Percentiles rank a stretch among this genome's conserved stretches.
phyloP scores from a whole-genome alignment of 2,329 filamentous ascomycete species.

The Nothomitra cinnamomea region DNA sequence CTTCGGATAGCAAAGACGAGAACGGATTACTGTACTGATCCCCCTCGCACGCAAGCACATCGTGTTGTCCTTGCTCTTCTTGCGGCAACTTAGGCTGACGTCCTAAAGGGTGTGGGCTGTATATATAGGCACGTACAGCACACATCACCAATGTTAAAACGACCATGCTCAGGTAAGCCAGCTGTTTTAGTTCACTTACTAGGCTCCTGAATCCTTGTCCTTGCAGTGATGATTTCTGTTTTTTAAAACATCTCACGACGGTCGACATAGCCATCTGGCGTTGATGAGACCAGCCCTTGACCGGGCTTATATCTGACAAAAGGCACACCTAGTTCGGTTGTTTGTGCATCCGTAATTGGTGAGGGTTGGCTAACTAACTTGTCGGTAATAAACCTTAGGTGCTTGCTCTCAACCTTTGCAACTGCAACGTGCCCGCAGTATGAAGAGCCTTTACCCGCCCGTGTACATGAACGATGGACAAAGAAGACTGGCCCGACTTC shows the following conservation, averaged over 20 bases:
- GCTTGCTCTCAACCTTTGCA: too few relatives aligned
- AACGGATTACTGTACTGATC: constrained; percentile 13
- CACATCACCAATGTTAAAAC: too few relatives aligned
- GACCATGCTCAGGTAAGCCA: background rate
- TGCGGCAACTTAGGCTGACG: background rate
- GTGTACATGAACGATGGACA: too few relatives aligned
- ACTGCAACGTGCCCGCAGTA: too few relatives aligned
- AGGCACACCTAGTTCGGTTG: background rate
- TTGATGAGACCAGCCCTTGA: constrained; percentile 71
- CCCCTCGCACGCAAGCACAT: background rate
- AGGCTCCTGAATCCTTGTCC: constrained; percentile 10
- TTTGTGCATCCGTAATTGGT: background rate
- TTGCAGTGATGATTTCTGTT: constrained; percentile 50
- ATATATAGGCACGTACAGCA: too few relatives aligned
- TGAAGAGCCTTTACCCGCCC: too few relatives aligned
- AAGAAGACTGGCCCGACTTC: too few relatives aligned
- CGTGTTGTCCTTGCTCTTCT: background rate
- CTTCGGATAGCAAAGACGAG: constrained; percentile 25
- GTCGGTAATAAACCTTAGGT: too few relatives aligned
- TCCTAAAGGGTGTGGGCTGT: too few relatives aligned
- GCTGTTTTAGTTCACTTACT: background rate
- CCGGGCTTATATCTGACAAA: constrained; percentile 32
- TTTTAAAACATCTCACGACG: constrained; percentile 53
- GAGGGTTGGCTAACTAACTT: too few relatives aligned
- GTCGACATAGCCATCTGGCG: constrained; percentile 61